These are phyloP conservation scores for Otatea glauca DNA, from an alignment of 176 grass and related monocot species.

Conservation along the genomic window DNA sequence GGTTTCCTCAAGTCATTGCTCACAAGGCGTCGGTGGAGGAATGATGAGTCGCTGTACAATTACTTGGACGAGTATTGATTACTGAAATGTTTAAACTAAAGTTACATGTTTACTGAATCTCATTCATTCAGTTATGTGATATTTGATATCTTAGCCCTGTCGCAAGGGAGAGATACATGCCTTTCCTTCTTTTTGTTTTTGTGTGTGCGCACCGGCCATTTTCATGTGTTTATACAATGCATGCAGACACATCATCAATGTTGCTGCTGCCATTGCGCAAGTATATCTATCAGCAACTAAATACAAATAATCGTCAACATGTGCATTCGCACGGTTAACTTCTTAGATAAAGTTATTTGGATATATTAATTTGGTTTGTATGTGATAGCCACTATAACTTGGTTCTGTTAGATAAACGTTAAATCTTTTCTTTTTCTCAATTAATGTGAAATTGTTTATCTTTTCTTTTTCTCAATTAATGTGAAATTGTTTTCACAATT, in stretches of 20 bases:
- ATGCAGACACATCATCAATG: not conserved
- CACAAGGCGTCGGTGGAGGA: slow-evolving; percentile 70
- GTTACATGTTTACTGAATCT: slow-evolving; percentile 4
- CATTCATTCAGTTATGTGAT: not conserved
- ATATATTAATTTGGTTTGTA: no score
- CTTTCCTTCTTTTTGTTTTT: not conserved
- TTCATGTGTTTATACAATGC: no score
- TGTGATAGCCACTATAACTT: no score
- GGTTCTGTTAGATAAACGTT: no score
- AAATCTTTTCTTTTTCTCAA: no score
- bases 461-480: no score
- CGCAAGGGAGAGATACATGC: not conserved
- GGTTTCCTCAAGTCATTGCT: slow-evolving; percentile 88
- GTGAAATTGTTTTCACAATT: no score
- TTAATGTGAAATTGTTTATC: no score
- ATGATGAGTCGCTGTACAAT: slow-evolving; percentile 83
- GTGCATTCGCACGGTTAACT: no score
- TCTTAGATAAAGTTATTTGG: no score
- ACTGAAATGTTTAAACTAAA: not conserved
- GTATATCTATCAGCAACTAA: slow-evolving; percentile 29
- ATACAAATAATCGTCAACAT: not conserved
- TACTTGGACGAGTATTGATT: slow-evolving; percentile 92
- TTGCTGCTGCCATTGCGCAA: slow-evolving; percentile 8
- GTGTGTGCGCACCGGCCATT: not conserved
- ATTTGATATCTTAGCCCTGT: not conserved